Evolutionary conservation across 768 basidiomycete genomes (phyloP).

Genomic region (Suillus decipiens): DNA sequence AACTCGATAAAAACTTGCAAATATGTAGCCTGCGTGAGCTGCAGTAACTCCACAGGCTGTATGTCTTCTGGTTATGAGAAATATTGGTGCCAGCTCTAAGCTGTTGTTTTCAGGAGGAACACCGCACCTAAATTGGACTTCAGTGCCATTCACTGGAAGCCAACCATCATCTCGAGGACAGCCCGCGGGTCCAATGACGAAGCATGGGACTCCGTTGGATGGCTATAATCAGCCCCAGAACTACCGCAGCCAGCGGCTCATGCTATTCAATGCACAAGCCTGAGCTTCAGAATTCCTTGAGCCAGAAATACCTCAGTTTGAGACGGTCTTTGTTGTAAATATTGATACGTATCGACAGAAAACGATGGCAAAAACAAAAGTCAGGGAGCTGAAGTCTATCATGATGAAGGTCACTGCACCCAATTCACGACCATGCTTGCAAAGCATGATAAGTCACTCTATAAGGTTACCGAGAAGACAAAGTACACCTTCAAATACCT

Average conservation of each 20-base stretch:
- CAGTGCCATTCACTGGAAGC: neutral
- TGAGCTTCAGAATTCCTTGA: no score
- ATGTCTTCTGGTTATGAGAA: no score
- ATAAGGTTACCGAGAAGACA: no score
- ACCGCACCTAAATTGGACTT: neutral
- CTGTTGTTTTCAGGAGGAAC: neutral
- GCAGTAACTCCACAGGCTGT: neutral
- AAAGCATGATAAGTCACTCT: no score
- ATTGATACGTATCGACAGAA: neutral
- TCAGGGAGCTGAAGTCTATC: conserved; percentile 1
- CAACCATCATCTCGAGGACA: neutral
- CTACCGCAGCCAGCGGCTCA: neutral
- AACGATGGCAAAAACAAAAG: neutral
- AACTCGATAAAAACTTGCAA: neutral
- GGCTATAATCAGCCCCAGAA: neutral
- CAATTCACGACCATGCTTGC: no score
- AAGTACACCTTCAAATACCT: no score
- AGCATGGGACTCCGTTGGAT: neutral
- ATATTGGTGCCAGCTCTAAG: no score
- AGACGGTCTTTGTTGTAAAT: neutral
- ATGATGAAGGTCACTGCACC: neutral
- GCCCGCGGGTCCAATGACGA: neutral
- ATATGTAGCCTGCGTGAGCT: neutral
- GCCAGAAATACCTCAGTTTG: neutral
- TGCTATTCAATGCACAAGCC: conserved; percentile 1